Evolutionary conservation across 2,329 filamentous ascomycete genomes (phyloP).

Genomic region (Lecanicillium sp.): DNA sequence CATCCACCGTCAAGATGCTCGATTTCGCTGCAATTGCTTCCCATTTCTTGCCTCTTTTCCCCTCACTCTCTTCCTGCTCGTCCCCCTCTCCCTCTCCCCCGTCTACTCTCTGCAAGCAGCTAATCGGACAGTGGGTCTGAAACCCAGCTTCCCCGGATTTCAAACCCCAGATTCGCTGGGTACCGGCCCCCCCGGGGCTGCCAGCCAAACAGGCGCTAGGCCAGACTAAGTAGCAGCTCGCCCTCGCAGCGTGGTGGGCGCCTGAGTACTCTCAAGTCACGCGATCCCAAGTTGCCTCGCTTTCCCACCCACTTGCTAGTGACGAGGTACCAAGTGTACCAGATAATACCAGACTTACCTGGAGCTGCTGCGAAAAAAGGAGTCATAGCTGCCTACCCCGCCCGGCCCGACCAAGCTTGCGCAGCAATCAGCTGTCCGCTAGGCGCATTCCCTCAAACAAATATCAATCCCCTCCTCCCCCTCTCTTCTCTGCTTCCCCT

Average conservation of each 20-base stretch:
- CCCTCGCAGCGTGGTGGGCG: slow-evolving; percentile 1
- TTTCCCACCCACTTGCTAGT: not conserved
- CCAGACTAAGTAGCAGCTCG: slow-evolving; percentile 4
- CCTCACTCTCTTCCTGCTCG: not conserved
- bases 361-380: too few species aligned
- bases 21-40: not conserved
- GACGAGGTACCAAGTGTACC: not conserved
- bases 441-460: slow-evolving; percentile 19
- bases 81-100: not conserved
- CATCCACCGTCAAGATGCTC: not conserved
- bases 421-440: slow-evolving; percentile 15
- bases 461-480: slow-evolving; percentile 28
- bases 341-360: not conserved
- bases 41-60: not conserved
- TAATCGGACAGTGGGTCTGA: slow-evolving; percentile 16
- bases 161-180: slow-evolving; percentile 19
- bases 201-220: slow-evolving; percentile 9
- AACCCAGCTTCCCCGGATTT: slow-evolving; percentile 23
- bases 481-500: slow-evolving; percentile 21
- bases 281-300: slow-evolving; percentile 10
- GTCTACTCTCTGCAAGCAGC: slow-evolving; percentile 11
- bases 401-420: slow-evolving; percentile 10
- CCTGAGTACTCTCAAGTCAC: slow-evolving; percentile 12
- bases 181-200: slow-evolving; percentile 3
- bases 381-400: slow-evolving; percentile 9